Evolutionary conservation across 2,329 filamentous ascomycete genomes (phyloP).

Genomic region (Calonectria pteridis): DNA sequence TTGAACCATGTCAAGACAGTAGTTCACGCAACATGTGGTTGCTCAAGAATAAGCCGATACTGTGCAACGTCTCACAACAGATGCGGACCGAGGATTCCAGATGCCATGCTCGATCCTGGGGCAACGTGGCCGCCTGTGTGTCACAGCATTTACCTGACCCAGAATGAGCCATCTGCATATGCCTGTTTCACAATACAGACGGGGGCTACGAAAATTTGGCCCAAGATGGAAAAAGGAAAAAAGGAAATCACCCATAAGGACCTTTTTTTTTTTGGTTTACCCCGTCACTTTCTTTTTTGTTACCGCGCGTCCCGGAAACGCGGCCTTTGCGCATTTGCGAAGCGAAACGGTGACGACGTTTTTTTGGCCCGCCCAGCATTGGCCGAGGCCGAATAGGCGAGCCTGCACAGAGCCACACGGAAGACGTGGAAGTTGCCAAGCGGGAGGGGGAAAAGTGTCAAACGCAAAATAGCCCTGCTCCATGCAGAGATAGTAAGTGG

Average conservation of each 20-base stretch:
- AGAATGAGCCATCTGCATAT: background rate
- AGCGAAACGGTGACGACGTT: background rate
- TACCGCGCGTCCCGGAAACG: background rate
- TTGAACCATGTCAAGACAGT: background rate
- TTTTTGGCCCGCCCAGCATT: background rate
- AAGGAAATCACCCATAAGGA: background rate
- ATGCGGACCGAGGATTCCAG: background rate
- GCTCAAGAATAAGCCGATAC: background rate
- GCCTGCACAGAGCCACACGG: background rate
- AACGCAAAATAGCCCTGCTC: background rate
- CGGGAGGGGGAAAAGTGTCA: background rate
- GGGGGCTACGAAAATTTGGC: background rate
- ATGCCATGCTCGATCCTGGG: background rate
- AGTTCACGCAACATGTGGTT: background rate
- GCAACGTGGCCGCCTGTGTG: background rate
- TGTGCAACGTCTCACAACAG: background rate
- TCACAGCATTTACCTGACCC: background rate
- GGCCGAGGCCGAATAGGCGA: background rate
- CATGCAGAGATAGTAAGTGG: too few species aligned
- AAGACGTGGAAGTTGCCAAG: background rate
- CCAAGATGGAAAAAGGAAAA: background rate
- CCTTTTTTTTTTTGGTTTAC: too few species aligned
- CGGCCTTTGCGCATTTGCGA: background rate
- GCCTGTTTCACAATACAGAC: background rate
- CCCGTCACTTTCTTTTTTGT: background rate